Evolutionary conservation across 306 rosid species (phyloP), one percentile per base, ranked within the genome.

Genomic region (Trichosanthes truncata): DNA sequence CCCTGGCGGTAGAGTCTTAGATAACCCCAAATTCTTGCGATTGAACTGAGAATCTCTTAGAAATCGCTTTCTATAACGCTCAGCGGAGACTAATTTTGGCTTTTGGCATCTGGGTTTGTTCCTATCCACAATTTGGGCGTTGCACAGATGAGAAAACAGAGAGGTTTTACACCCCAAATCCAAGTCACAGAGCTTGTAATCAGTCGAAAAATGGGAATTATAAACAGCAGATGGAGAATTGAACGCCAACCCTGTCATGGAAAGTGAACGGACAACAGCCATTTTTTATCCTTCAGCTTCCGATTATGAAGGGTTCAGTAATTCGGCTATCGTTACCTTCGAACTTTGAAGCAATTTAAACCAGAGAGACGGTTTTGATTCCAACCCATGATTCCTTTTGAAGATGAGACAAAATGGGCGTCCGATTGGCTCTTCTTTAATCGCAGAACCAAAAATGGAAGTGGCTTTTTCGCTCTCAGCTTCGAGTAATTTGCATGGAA

Each of bases 361-460:
- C 51, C 79, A 76, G 76, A 25, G 60, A 17, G 55, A 62, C 23
- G 49, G 84, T 76, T 83, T 25, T 56, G 91, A 92, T 87, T 85
- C 96, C 90, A 84, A 80, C 85, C 21, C 36, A 75, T n/a, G 75
- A 79, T 67, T 81, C 87, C 83, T 67, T 26, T 17, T 36, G 68
- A 46, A 84, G 75, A 80, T 45, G 84, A 15, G 81, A 84, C 81
- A 80, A 74, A 60, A 69, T 43, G 76, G 53, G 55, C 35, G n/a
- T 20, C 35, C 35, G 55, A 40, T 72, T 46, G 18, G 41, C 59
- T 72, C 40, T 72, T 72, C 59, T 72, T 72, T 72, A 45, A 72
- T 14, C 15, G 40, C 7, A 26, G 3, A 72, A 72, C 59, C 59
- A 48, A 46, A 46, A 72, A 46, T 46, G 23, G 77, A 72, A 72